phyloP scores from a whole-genome alignment of 1,284 basidiomycete genomes.

The Ceratobasidium sp. region DNA sequence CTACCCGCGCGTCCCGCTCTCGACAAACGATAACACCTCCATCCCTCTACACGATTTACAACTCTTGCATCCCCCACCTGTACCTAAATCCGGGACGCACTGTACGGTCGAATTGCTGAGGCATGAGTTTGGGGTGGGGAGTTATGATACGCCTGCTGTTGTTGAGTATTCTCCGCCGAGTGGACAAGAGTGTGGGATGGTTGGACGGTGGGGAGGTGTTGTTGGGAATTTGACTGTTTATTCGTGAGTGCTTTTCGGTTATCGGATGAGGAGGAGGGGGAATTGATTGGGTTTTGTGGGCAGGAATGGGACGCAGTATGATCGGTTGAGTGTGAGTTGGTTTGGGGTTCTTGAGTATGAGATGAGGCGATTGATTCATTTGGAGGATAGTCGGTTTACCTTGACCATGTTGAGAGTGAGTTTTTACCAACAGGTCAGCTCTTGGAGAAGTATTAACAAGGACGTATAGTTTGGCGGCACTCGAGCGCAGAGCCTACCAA shows the following conservation, averaged over 20 bases:
- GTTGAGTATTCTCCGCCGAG: constrained; percentile 41
- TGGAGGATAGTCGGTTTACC: constrained; percentile 43
- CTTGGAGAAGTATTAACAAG: not conserved
- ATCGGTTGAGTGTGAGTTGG: constrained; percentile 47
- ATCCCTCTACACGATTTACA: constrained; percentile 53
- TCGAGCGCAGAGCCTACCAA: constrained; percentile 51
- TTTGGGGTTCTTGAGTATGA: not conserved
- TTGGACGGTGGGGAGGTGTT: constrained; percentile 39
- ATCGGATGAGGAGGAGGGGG: too few species aligned
- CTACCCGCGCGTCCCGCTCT: constrained; percentile 57
- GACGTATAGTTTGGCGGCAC: constrained; percentile 50
- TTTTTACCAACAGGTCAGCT: too few species aligned
- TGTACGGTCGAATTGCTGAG: constrained; percentile 44
- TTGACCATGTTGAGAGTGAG: constrained; percentile 48
- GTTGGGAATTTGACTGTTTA: constrained; percentile 43
- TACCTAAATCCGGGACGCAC: constrained; percentile 23
- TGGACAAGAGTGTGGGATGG: constrained; percentile 16
- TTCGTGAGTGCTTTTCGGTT: constrained; percentile 26
- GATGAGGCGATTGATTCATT: not conserved
- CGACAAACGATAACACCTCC: constrained; percentile 57
- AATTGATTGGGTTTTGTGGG: not conserved
- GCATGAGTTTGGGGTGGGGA: constrained; percentile 40
- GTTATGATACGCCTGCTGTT: constrained; percentile 44
- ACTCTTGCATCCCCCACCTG: constrained; percentile 34
- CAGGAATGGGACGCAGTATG: constrained; percentile 51